Base-by-base conservation (phyloP, 2,329 filamentous ascomycete species). In the Aspergillus thermomutatus region DNA sequence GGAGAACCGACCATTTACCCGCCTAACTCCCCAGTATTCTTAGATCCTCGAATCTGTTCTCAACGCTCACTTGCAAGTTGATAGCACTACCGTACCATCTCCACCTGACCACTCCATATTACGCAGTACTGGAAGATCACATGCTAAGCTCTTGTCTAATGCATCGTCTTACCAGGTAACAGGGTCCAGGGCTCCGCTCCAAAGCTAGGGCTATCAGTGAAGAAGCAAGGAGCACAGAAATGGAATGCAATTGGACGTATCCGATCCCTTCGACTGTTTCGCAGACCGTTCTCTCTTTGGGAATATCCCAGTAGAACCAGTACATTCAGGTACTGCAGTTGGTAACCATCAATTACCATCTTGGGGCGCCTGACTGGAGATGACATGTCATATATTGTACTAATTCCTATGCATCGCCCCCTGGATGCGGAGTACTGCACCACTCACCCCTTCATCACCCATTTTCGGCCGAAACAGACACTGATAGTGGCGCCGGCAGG, bases 111-210 rank as follows among this genome's bases (percentile, higher is more conserved):
- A 28, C 37, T 21, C 26, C 5, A 14, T 34, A 34, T 34, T 34
- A 34, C 5, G n/a, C 45, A 27, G 21, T 31, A 25, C 19, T 37
- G 27, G 27, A 37, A 48, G 43, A 48, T 53, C 51, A 14, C 47
- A 23, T 47, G 51, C 43, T 28, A 49, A 53, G 43, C 51, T 49
- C 43, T 49, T 46, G 51, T 28, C 51, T 49, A 53, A 53, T 53
- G 51, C 43, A 37, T 47, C 51, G 21, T 3, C 1, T 23, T 23
- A 45, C 19, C 19, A 45, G 41, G 41, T 14, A 45, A 45, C 41
- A 23, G 19, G 41, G 41, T 23, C 34, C 9, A 23, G 37, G 41
- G n/a, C n/a, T n/a, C n/a, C n/a, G n/a, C n/a, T n/a, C n/a, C n/a
- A n/a, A n/a, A n/a, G n/a, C n/a, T n/a, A n/a, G n/a, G n/a, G 10